These are phyloP conservation scores for Hamamelis virginiana DNA, from an alignment of 164 flowering plant genomes.

Conservation along the genomic window DNA sequence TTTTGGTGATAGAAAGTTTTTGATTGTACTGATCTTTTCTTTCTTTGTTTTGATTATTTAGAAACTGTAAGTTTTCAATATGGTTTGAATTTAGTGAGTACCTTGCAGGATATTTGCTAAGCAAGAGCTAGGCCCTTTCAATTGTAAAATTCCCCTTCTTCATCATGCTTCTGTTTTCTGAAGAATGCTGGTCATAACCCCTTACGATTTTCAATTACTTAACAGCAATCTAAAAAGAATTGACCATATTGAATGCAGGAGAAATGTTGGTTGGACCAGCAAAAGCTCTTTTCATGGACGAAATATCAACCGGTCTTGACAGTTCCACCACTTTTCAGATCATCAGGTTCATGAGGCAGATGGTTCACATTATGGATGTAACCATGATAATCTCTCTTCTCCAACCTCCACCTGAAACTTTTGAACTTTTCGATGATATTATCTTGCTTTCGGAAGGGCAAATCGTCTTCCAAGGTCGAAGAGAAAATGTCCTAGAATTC, in stretches of 20 bases:
- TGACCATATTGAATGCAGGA: conserved; percentile 30
- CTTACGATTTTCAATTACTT: background rate
- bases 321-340: conserved; percentile 77
- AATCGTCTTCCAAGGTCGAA: conserved; percentile 52
- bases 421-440: conserved; percentile 62
- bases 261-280: conserved; percentile 80
- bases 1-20: no score
- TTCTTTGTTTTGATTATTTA: no score
- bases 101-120: no score
- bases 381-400: conserved; percentile 66
- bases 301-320: conserved; percentile 71
- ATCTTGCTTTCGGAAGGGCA: conserved; percentile 56
- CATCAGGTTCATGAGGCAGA: conserved; percentile 50
- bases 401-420: conserved; percentile 74
- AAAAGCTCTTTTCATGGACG: conserved; percentile 62
- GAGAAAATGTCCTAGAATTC: conserved; percentile 48
- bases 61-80: no score
- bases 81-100: no score
- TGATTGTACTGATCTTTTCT: no score
- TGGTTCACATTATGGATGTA: conserved; percentile 60
- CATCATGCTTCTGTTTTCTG: background rate
- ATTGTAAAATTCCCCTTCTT: no score
- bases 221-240: background rate
- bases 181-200: background rate
- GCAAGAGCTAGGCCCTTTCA: no score